Evolutionary conservation across 2,329 filamentous ascomycete genomes (phyloP).

Genomic region (Penicillium sp.): DNA sequence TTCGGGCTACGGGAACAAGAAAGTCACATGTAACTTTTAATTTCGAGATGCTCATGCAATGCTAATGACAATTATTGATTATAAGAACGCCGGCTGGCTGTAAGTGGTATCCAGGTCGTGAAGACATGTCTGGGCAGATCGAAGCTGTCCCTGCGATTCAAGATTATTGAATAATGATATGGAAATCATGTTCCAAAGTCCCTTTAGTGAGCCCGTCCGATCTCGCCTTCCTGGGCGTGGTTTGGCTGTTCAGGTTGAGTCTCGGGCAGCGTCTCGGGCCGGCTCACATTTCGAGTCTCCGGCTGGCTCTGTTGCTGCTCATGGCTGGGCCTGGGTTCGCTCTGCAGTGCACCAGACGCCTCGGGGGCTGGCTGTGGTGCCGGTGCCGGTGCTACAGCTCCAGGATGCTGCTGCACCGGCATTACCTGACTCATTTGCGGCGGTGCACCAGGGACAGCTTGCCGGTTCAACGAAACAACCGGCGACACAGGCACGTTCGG

Average conservation of each 20-base stretch:
- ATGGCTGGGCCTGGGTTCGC: background rate
- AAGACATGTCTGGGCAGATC: constrained; percentile 2
- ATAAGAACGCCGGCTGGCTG: background rate
- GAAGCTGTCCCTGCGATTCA: background rate
- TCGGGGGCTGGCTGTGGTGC: constrained; percentile 1
- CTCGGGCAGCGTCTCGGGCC: background rate
- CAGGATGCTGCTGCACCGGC: background rate
- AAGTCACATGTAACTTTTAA: background rate
- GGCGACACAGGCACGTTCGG: background rate
- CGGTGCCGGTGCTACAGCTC: background rate
- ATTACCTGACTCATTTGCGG: constrained; percentile 11
- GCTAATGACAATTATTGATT: constrained; percentile 1
- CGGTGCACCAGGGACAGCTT: background rate
- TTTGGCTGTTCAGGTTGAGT: background rate
- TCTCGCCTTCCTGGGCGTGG: constrained; percentile 6
- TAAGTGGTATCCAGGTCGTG: constrained; percentile 1
- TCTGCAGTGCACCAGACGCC: constrained; percentile 7
- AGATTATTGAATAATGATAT: background rate
- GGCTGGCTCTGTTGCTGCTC: background rate
- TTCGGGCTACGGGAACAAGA: no score
- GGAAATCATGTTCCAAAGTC: background rate
- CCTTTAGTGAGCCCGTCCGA: constrained; percentile 16
- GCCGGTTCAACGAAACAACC: constrained; percentile 1
- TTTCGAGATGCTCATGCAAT: background rate
- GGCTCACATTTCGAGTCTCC: background rate